These are phyloP conservation scores for Neurospora tetrasperma DNA, from an alignment of 495 filamentous ascomycete genomes.

Conservation along the genomic window DNA sequence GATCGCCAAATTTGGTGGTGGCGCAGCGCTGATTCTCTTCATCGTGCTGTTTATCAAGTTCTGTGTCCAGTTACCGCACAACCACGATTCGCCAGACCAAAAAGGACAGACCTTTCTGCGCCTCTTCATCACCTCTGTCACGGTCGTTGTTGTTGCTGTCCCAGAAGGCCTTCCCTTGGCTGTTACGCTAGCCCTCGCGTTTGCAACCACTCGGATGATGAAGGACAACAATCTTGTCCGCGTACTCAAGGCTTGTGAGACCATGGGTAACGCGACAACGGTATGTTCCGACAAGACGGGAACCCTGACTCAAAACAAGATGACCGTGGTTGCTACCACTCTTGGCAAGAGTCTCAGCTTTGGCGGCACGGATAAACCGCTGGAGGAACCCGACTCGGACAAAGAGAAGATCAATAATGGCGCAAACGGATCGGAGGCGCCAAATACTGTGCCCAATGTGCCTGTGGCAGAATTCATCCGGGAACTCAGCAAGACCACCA, in stretches of 20 bases:
- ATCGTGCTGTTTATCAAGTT: slow-evolving; percentile 88
- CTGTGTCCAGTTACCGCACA: slow-evolving; percentile 49
- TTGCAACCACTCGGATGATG: slow-evolving; percentile 89
- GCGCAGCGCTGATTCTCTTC: slow-evolving; percentile 75
- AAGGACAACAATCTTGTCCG: slow-evolving; percentile 93
- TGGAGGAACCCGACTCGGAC: slow-evolving; percentile 10
- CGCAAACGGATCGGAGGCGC: neutral
- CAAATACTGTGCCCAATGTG: slow-evolving; percentile 22
- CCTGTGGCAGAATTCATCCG: slow-evolving; percentile 21
- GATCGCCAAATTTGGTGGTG: slow-evolving; percentile 83
- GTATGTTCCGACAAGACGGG: slow-evolving; percentile 97
- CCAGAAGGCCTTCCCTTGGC: slow-evolving; percentile 88
- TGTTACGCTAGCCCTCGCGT: slow-evolving; percentile 89
- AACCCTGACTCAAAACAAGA: slow-evolving; percentile 88
- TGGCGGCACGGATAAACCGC: slow-evolving; percentile 32
- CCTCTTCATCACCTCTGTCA: slow-evolving; percentile 93
- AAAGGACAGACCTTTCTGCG: slow-evolving; percentile 86
- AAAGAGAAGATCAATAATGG: slow-evolving; percentile 2
- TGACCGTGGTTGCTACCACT: slow-evolving; percentile 75
- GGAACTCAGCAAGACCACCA: slow-evolving; percentile 46
- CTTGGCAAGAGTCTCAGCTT: slow-evolving; percentile 60
- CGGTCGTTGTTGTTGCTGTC: slow-evolving; percentile 95
- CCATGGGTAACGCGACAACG: slow-evolving; percentile 94
- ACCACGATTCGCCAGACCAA: slow-evolving; percentile 43
- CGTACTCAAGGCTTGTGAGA: slow-evolving; percentile 83